Conservation (phyloP, 768 basidiomycete species). For the Psilocybe azurescens region DNA sequence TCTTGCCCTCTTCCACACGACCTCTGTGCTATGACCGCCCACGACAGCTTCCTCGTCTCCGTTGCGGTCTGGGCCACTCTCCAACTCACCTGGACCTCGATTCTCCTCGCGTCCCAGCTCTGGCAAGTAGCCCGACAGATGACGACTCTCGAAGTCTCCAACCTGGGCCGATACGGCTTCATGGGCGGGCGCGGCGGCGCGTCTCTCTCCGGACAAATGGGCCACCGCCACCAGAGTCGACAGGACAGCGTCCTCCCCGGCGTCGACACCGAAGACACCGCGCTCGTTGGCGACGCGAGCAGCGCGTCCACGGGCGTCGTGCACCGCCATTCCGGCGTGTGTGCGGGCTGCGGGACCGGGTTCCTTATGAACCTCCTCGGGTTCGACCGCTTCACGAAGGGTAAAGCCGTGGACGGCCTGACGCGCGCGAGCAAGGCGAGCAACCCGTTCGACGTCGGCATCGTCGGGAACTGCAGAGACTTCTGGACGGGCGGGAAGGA, state of each 20-base stretch:
- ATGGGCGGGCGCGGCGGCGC: slow-evolving; percentile 92
- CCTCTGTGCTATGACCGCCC: slow-evolving; percentile 72
- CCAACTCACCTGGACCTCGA: slow-evolving; percentile 93
- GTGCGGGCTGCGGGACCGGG: slow-evolving; percentile 52
- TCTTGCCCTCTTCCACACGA: slow-evolving; percentile 71
- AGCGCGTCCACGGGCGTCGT: slow-evolving; percentile 38
- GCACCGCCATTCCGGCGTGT: slow-evolving; percentile 52
- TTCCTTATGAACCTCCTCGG: slow-evolving; percentile 93
- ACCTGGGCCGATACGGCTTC: slow-evolving; percentile 93
- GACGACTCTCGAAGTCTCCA: slow-evolving; percentile 95
- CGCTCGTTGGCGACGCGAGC: slow-evolving; percentile 38
- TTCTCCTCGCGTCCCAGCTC: slow-evolving; percentile 84
- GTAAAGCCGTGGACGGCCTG: slow-evolving; percentile 87
- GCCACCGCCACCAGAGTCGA: slow-evolving; percentile 63
- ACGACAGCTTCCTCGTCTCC: slow-evolving; percentile 85
- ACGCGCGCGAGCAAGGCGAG: slow-evolving; percentile 73
- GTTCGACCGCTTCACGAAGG: slow-evolving; percentile 92
- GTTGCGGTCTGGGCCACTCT: slow-evolving; percentile 88
- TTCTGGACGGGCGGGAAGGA: slow-evolving; percentile 92
- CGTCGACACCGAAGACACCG: slow-evolving; percentile 51
- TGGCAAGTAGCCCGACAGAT: slow-evolving; percentile 96
- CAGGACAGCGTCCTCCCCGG: slow-evolving; percentile 40
- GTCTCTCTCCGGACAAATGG: slow-evolving; percentile 74
- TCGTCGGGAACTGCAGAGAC: slow-evolving; percentile 83
- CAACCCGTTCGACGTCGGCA: slow-evolving; percentile 92